These are phyloP conservation scores for Trypanosoma lewisi DNA, from an alignment of 208 protist genomes.

Conservation along the genomic window DNA sequence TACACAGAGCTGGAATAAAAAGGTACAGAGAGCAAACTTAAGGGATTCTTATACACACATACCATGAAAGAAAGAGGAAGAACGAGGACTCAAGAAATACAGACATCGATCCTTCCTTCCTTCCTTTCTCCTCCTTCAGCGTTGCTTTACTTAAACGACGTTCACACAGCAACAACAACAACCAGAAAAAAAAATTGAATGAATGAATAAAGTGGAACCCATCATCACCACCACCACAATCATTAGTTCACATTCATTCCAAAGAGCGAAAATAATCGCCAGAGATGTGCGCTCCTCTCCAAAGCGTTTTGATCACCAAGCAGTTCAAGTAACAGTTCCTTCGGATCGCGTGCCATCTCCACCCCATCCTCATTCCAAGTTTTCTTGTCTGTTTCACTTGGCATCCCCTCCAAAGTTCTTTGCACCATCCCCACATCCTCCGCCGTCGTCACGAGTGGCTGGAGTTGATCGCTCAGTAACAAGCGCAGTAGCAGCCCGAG, in stretches of 20 bases:
- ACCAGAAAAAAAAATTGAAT: not conserved
- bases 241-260: not conserved
- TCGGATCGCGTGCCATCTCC: conserved; percentile 22
- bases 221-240: not conserved
- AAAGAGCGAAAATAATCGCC: conserved; percentile 41
- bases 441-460: not conserved
- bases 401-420: conserved; percentile 25
- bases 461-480: not conserved
- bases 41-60: not conserved
- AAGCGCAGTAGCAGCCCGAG: conserved; percentile 15
- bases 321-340: conserved; percentile 68
- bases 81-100: too few species aligned
- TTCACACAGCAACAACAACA: not conserved
- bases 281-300: conserved; percentile 35
- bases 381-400: not conserved
- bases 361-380: conserved; percentile 15
- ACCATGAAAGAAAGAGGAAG: not conserved
- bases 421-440: conserved; percentile 45
- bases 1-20: not conserved
- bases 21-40: conserved; percentile 7
- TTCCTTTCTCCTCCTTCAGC: too few species aligned
- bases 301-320: conserved; percentile 49
- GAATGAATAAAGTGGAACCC: not conserved
- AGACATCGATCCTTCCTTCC: too few species aligned
- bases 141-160: too few species aligned